Percentiles rank a stretch among this genome's conserved stretches.
Evolutionary conservation across 371 early-diverging fungal species (phyloP).

Genomic region (Apophysomyces variabilis): DNA sequence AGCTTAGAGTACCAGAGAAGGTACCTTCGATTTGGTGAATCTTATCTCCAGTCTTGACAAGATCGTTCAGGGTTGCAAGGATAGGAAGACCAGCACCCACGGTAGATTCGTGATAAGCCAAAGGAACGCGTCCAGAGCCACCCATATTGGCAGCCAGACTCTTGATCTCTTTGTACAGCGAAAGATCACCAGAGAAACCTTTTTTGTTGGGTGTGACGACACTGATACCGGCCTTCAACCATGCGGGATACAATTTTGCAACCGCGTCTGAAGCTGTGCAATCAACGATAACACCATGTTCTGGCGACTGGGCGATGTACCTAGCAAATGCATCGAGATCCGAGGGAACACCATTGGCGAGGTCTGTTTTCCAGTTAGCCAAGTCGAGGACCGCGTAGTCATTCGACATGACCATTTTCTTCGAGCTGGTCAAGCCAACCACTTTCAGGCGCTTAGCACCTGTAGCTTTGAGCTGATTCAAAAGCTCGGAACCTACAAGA

Average conservation of each 20-base stretch:
- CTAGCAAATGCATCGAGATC: constrained; percentile 59
- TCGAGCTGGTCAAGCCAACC: constrained; percentile 74
- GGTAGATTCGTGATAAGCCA: constrained; percentile 91
- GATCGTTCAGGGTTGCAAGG: constrained; percentile 86
- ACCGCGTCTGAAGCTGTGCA: constrained; percentile 87
- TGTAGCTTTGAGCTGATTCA: constrained; percentile 67
- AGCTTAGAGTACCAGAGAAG: constrained; percentile 95
- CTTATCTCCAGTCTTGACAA: constrained; percentile 92
- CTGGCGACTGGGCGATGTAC: constrained; percentile 50
- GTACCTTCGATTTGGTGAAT: constrained; percentile 93
- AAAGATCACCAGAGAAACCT: constrained; percentile 80
- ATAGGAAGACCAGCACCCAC: constrained; percentile 99
- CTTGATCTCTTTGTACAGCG: constrained; percentile 75
- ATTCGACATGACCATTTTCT: constrained; percentile 61
- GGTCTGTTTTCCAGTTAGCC: constrained; percentile 36
- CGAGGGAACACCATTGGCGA: constrained; percentile 34
- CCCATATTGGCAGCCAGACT: constrained; percentile 47
- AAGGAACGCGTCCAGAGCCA: constrained; percentile 42
- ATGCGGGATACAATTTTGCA: constrained; percentile 81
- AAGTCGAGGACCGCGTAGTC: constrained; percentile 36
- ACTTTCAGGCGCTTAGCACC: constrained; percentile 42
- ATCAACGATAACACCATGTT: constrained; percentile 81
- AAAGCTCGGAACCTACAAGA: constrained; percentile 89
- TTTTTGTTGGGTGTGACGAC: constrained; percentile 98
- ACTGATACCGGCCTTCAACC: constrained; percentile 80